A percentile compares a stretch with the other conserved stretches of the same genome.
Conservation (phyloP, 768 basidiomycete genomes). For the Albatrellus ellisii region DNA sequence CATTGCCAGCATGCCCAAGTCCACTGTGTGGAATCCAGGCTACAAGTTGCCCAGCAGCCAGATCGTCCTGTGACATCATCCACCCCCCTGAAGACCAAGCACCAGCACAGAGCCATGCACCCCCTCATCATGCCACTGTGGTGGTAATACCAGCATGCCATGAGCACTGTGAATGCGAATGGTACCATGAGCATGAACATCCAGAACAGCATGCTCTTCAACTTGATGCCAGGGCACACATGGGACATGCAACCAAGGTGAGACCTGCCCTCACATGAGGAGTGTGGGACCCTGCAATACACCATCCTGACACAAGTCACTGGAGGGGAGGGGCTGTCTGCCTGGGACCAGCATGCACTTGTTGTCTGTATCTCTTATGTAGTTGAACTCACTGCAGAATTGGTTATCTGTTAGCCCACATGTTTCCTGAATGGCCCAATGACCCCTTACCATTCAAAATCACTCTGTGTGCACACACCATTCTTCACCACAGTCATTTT, state of each 20-base stretch:
- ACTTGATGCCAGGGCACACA: slow-evolving; percentile 70
- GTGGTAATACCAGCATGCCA: slow-evolving; percentile 74
- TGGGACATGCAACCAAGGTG: too few relatives aligned
- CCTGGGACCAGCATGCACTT: slow-evolving; percentile 72
- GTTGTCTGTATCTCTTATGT: slow-evolving; percentile 51
- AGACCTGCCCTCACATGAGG: slow-evolving; percentile 60
- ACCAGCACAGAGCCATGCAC: slow-evolving; percentile 30
- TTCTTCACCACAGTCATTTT: slow-evolving; percentile 42
- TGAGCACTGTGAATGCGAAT: slow-evolving; percentile 59
- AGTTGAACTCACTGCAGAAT: slow-evolving; percentile 90
- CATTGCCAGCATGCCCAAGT: too few relatives aligned
- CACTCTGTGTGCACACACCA: slow-evolving; percentile 57
- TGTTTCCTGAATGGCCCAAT: neutral
- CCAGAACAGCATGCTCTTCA: slow-evolving; percentile 79
- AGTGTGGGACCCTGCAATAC: slow-evolving; percentile 85
- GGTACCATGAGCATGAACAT: slow-evolving; percentile 62
- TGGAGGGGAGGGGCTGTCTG: slow-evolving; percentile 44
- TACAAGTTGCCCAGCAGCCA: too few relatives aligned
- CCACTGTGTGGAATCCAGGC: too few relatives aligned
- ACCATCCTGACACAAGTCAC: slow-evolving; percentile 49
- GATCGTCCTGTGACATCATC: too few relatives aligned
- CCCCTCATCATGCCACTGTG: slow-evolving; percentile 62
- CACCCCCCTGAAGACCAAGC: too few relatives aligned
- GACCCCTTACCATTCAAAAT: slow-evolving; percentile 84
- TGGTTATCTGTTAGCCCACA: neutral